Evolutionary conservation across 2,329 filamentous ascomycete species (phyloP).

Genomic region (Emergomyces orientalis): DNA sequence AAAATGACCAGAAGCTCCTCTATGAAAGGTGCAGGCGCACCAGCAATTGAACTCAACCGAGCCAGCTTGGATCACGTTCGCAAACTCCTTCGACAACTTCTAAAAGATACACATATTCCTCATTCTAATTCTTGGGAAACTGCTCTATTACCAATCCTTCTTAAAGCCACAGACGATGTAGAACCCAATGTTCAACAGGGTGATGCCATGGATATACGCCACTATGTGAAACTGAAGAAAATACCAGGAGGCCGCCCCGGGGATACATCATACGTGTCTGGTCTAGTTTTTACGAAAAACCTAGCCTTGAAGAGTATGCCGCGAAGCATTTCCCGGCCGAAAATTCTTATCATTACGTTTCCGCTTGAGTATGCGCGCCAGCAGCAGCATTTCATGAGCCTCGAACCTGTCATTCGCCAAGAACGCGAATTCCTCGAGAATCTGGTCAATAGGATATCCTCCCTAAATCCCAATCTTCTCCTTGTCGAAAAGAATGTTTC

Average conservation of each 20-base stretch:
- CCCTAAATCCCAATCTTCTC: slow-evolving; percentile 72
- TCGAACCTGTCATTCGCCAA: slow-evolving; percentile 92
- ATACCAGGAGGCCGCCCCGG: slow-evolving; percentile 82
- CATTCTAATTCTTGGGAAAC: slow-evolving; percentile 76
- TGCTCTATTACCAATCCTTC: slow-evolving; percentile 77
- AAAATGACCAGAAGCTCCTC: slow-evolving; percentile 69
- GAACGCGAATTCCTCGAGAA: slow-evolving; percentile 90
- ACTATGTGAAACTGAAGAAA: slow-evolving; percentile 96
- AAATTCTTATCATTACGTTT: slow-evolving; percentile 88
- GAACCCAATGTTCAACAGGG: slow-evolving; percentile 82
- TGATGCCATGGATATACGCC: slow-evolving; percentile 92
- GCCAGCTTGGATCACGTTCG: slow-evolving; percentile 83
- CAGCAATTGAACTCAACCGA: slow-evolving; percentile 73
- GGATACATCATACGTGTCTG: slow-evolving; percentile 93
- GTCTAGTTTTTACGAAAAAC: slow-evolving; percentile 95
- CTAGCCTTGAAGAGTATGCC: slow-evolving; percentile 94
- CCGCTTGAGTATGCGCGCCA: slow-evolving; percentile 93
- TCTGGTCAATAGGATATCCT: slow-evolving; percentile 82
- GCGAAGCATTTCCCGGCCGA: slow-evolving; percentile 69
- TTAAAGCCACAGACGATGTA: slow-evolving; percentile 88
- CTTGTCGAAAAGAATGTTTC: slow-evolving; percentile 92
- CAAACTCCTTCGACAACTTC: slow-evolving; percentile 70
- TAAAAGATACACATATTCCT: slow-evolving; percentile 66
- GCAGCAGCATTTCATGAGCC: slow-evolving; percentile 91
- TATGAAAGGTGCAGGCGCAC: slow-evolving; percentile 63